Conservation (phyloP, 805 yeast species). For the Wickerhamiella dianesei region DNA sequence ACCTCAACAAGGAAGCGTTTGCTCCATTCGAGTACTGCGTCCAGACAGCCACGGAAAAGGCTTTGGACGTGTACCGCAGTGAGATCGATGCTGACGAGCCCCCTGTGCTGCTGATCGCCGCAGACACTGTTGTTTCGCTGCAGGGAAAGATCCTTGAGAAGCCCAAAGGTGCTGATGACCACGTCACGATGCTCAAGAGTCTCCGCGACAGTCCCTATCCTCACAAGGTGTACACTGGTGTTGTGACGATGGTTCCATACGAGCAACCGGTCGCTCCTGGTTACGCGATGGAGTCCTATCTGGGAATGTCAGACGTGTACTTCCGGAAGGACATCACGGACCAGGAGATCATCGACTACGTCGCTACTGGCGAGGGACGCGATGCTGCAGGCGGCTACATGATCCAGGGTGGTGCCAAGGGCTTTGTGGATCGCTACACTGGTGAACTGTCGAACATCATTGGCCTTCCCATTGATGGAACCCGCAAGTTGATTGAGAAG, state of each 20-base stretch:
- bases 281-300: constrained; percentile 27
- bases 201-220: constrained; percentile 35
- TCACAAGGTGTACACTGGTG: constrained; percentile 42
- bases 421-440: constrained; percentile 44
- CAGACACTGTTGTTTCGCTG: constrained; percentile 65
- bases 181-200: constrained; percentile 35
- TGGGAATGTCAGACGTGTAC: constrained; percentile 32
- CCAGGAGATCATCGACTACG: constrained; percentile 48
- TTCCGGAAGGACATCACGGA: constrained; percentile 34
- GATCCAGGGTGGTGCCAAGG: constrained; percentile 50
- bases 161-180: constrained; percentile 46
- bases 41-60: constrained; percentile 58
- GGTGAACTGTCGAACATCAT: constrained; percentile 85
- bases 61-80: constrained; percentile 39
- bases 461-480: constrained; percentile 62
- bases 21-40: constrained; percentile 50
- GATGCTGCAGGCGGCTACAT: constrained; percentile 89
- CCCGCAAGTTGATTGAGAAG: constrained; percentile 35
- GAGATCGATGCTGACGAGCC: constrained; percentile 25
- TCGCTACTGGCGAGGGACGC: constrained; percentile 56
- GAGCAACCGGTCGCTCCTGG: constrained; percentile 32
- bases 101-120: constrained; percentile 33
- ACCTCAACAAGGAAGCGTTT: constrained; percentile 42
- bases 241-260: constrained; percentile 33
- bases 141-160: constrained; percentile 60